Conservation (phyloP, 1,139 yeast genomes). For the Saccharomycopsis hybrid region DNA sequence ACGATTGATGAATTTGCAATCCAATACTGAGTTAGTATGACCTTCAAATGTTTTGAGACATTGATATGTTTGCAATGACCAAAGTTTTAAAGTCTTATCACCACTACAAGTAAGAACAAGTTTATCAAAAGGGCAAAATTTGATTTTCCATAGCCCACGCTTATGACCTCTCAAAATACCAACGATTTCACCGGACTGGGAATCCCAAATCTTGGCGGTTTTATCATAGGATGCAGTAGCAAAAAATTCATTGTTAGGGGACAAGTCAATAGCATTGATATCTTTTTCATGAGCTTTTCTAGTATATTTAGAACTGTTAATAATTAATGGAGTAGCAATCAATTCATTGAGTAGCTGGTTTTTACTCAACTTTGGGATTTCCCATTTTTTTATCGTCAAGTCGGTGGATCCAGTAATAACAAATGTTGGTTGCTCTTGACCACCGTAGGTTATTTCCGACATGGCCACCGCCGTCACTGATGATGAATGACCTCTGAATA, state of each 20-base stretch:
- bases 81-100: conserved; percentile 81
- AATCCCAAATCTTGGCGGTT: conserved; percentile 83
- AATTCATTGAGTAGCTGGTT: no score
- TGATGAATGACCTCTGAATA: conserved; percentile 76
- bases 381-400: conserved; percentile 88
- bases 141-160: conserved; percentile 91
- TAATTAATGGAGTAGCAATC: conserved; percentile 27
- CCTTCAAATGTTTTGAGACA: conserved; percentile 87
- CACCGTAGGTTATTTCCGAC: conserved; percentile 48
- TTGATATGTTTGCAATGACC: conserved; percentile 76
- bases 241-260: conserved; percentile 81
- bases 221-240: conserved; percentile 98
- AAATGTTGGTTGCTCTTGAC: conserved; percentile 50
- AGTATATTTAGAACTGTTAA: conserved; percentile 67
- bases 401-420: conserved; percentile 84
- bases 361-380: conserved; percentile 45
- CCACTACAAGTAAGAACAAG: conserved; percentile 76
- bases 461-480: conserved; percentile 78
- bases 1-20: conserved; percentile 62
- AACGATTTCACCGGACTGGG: conserved; percentile 72
- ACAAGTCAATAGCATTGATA: conserved; percentile 77
- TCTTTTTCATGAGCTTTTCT: conserved; percentile 97
- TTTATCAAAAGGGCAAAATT: conserved; percentile 75
- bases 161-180: conserved; percentile 86
- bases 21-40: conserved; percentile 86